A percentile compares a stretch with the other conserved stretches of the same genome.
Conservation (phyloP, 768 basidiomycete genomes). For the Phallus indusiatus region DNA sequence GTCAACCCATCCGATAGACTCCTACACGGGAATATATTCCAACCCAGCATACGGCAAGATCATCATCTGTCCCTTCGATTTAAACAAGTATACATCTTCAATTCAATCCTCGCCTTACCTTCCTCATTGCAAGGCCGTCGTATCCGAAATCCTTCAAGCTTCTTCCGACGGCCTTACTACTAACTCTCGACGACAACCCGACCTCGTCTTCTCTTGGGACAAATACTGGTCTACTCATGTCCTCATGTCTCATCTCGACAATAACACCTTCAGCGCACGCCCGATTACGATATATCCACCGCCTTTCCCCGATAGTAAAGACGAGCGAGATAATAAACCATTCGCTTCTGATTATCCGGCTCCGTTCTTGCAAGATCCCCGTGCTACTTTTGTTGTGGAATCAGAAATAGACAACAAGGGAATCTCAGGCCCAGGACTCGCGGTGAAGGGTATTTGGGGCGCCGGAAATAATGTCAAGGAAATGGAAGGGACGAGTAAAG, state of each 20-base stretch:
- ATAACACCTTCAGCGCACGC: background rate
- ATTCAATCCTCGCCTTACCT: constrained; percentile 18
- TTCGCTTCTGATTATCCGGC: background rate
- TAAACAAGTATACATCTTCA: constrained; percentile 5
- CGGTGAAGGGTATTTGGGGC: background rate
- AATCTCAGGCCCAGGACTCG: background rate
- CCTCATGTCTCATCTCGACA: background rate
- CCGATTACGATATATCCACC: background rate
- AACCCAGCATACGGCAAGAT: constrained; percentile 30
- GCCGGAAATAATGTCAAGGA: background rate
- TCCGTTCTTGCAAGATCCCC: background rate
- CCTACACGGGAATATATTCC: constrained; percentile 28
- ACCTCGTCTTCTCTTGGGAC: constrained; percentile 26
- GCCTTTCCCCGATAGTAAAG: background rate
- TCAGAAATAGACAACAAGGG: background rate
- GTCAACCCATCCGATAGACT: constrained; percentile 13
- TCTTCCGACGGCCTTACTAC: background rate
- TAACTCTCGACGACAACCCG: background rate
- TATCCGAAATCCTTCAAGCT: constrained; percentile 15
- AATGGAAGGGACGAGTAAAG: background rate
- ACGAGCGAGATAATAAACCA: background rate
- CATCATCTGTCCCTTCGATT: constrained; percentile 27
- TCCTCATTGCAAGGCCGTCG: constrained; percentile 21
- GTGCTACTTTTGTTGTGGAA: background rate
- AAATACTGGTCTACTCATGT: constrained; percentile 28